Evolutionary conservation across 371 early-diverging fungal species (phyloP).

Genomic region (Thermomucor indicae-seudaticae): DNA sequence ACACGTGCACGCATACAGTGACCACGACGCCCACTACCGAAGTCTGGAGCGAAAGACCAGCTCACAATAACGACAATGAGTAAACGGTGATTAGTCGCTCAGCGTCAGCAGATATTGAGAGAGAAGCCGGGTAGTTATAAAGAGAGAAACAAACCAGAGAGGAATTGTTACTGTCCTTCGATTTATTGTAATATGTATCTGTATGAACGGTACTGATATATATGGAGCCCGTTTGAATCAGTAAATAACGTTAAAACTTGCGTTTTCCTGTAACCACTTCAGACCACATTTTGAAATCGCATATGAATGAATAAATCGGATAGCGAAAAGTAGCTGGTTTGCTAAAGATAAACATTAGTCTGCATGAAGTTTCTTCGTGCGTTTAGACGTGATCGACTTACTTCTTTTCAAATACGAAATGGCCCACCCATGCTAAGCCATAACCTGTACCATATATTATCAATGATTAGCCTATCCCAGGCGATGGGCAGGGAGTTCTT

Average conservation of each 20-base stretch:
- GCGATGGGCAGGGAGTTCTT: not conserved
- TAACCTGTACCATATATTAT: conserved; percentile 33
- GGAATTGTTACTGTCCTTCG: no score
- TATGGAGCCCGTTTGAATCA: no score
- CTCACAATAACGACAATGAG: no score
- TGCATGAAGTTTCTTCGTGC: not conserved
- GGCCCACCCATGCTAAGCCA: conserved; percentile 66
- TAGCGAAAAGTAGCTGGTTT: conserved; percentile 71
- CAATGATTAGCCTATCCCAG: not conserved
- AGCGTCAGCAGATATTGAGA: no score
- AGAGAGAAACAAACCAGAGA: no score
- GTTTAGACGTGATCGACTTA: conserved; percentile 8
- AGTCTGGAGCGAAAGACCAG: no score
- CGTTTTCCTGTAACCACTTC: conserved; percentile 44
- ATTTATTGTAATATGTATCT: no score
- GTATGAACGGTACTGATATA: no score
- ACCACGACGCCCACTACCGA: no score
- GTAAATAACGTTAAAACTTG: conserved; percentile 25
- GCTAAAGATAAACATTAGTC: conserved; percentile 11
- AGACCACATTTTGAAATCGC: conserved; percentile 61
- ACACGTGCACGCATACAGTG: no score
- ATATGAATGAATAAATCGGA: conserved; percentile 56
- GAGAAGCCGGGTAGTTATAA: no score
- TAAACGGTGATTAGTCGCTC: no score
- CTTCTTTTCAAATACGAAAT: conserved; percentile 64